Conservation (phyloP, 345 rosid genomes). For the Pistacia atlantica region DNA sequence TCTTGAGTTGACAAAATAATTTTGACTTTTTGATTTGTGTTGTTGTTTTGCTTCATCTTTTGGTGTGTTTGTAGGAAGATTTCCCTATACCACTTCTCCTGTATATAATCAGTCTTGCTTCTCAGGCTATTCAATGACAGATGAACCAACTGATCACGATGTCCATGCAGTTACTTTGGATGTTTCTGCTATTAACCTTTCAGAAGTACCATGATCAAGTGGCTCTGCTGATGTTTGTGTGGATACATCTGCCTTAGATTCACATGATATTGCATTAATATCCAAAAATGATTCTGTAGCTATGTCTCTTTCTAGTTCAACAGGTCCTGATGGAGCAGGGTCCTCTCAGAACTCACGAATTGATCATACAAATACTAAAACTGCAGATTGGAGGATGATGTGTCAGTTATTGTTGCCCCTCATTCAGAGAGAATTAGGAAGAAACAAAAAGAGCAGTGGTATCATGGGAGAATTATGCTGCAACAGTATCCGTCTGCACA, state of each 20-base stretch:
- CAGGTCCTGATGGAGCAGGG: conserved; percentile 30
- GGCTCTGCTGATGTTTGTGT: conserved; percentile 41
- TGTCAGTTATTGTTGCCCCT: conserved; percentile 40
- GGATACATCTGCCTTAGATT: conserved; percentile 35
- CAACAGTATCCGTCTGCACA: too few species aligned
- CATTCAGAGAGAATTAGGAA: not conserved
- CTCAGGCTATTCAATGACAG: conserved; percentile 54
- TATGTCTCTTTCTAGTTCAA: conserved; percentile 35
- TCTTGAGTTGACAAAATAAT: not conserved
- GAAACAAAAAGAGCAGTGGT: too few species aligned
- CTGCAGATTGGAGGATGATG: conserved; percentile 36
- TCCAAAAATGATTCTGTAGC: conserved; percentile 45
- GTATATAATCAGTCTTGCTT: conserved; percentile 76
- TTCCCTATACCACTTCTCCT: conserved; percentile 78
- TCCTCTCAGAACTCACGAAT: conserved; percentile 32
- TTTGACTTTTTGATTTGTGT: too few species aligned
- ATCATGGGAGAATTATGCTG: too few species aligned
- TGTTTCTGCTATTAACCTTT: conserved; percentile 47
- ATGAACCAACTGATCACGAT: conserved; percentile 55
- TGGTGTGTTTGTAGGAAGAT: conserved; percentile 43
- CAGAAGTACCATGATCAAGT: conserved; percentile 48
- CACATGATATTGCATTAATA: conserved; percentile 43
- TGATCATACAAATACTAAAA: conserved; percentile 43
- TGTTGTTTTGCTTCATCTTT: not conserved
- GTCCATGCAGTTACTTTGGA: conserved; percentile 48